Conservation (phyloP, 192 early-diverging fungal genomes). For the Jimgerdemannia flammicorona region DNA sequence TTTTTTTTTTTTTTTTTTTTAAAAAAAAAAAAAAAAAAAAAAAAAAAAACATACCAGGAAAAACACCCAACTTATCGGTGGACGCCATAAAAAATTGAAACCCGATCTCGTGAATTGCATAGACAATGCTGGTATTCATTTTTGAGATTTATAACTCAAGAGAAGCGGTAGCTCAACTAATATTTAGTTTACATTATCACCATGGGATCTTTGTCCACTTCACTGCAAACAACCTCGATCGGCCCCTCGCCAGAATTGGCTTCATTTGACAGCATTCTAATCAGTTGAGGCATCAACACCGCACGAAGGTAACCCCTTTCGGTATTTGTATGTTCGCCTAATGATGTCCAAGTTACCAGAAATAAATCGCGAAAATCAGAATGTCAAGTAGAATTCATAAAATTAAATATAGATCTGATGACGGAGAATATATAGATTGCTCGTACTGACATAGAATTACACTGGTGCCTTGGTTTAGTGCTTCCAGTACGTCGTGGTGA, state of each 20-base stretch:
- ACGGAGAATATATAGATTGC: background rate
- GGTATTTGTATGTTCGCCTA: slow-evolving; percentile 87
- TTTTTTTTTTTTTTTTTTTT: too few species aligned
- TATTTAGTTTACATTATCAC: background rate
- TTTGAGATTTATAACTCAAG: too few species aligned
- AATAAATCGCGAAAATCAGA: background rate
- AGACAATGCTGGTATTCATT: too few species aligned
- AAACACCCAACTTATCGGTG: too few species aligned
- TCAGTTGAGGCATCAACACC: slow-evolving; percentile 59
- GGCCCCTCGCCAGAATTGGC: slow-evolving; percentile 32
- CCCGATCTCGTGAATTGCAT: too few species aligned
- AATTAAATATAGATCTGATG: background rate
- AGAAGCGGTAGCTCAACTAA: too few species aligned
- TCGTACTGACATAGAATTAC: slow-evolving; percentile 68
- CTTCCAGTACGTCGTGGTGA: slow-evolving; percentile 91
- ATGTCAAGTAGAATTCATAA: background rate
- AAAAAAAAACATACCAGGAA: too few species aligned
- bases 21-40: too few species aligned
- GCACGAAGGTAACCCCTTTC: slow-evolving; percentile 81
- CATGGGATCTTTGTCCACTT: slow-evolving; percentile 77
- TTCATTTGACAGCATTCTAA: slow-evolving; percentile 38
- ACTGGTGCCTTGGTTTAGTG: slow-evolving; percentile 68
- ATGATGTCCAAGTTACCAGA: background rate
- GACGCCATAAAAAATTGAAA: too few species aligned
- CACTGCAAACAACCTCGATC: slow-evolving; percentile 66